Conservation (phyloP, 306 rosid species). For the Styphnolobium japonicum region DNA sequence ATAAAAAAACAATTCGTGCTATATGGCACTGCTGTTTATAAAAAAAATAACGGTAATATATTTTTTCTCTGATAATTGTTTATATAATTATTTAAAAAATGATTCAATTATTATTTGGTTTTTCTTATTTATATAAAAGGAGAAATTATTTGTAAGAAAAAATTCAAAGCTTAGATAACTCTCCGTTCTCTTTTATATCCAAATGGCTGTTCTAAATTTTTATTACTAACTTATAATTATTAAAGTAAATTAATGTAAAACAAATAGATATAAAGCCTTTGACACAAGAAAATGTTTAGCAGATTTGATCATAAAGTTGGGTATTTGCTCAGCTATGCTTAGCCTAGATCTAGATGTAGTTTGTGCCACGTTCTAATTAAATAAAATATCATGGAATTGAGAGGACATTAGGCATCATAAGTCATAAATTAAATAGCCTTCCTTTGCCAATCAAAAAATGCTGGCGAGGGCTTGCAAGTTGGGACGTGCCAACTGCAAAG, state of each 20-base stretch:
- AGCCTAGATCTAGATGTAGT: not conserved
- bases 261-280: not conserved
- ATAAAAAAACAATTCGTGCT: too few species aligned
- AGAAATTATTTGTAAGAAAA: too few species aligned
- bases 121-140: not conserved
- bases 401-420: not conserved
- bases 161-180: too few species aligned
- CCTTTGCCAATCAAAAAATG: not conserved
- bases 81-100: not conserved
- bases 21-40: too few species aligned
- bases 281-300: not conserved
- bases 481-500: slow-evolving; percentile 16
- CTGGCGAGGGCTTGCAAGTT: not conserved
- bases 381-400: not conserved
- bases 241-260: not conserved
- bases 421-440: not conserved
- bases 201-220: not conserved
- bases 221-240: not conserved
- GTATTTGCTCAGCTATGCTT: not conserved
- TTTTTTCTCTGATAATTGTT: not conserved
- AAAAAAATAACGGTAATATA: not conserved
- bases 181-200: not conserved
- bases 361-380: not conserved
- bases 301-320: not conserved
- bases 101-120: not conserved